phyloP scores from a whole-genome alignment of 805 yeast species.

The Pichia ethanolica region DNA sequence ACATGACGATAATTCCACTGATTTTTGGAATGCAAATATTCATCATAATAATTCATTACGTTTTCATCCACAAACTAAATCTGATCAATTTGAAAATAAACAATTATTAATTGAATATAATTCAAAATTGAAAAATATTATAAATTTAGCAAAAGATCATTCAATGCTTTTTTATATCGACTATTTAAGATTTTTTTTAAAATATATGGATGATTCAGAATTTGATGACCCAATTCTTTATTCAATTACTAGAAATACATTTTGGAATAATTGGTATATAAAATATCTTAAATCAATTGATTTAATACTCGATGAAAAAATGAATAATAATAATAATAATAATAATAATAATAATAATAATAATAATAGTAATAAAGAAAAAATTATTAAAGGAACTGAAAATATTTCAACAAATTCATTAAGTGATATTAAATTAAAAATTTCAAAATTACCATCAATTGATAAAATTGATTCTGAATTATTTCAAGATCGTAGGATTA shows the following conservation, averaged over 20 bases:
- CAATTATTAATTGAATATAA: constrained; percentile 10
- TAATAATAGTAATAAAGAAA: too few relatives aligned
- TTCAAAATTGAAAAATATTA: constrained; percentile 11
- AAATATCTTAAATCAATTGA: constrained; percentile 8
- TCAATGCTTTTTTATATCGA: constrained; percentile 22
- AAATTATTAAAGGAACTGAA: too few relatives aligned
- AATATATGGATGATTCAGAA: constrained; percentile 28
- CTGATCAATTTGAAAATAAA: constrained; percentile 8
- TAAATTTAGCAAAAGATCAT: constrained; percentile 14
- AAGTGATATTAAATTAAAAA: background rate
- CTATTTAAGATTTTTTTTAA: constrained; percentile 24
- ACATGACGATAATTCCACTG: background rate
- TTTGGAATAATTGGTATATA: constrained; percentile 25
- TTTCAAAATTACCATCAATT: constrained; percentile 13
- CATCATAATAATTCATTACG: background rate
- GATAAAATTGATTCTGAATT: constrained; percentile 15
- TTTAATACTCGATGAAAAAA: background rate
- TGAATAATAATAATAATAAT: background rate
- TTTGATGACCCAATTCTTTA: constrained; percentile 25
- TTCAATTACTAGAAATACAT: constrained; percentile 26
- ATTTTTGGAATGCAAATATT: background rate
- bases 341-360: background rate
- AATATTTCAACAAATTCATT: background rate
- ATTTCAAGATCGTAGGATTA: constrained; percentile 24
- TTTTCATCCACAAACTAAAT: background rate